These are phyloP conservation scores for Globisporangium solare DNA, from an alignment of 352 stramenopile genomes.

Conservation along the genomic window DNA sequence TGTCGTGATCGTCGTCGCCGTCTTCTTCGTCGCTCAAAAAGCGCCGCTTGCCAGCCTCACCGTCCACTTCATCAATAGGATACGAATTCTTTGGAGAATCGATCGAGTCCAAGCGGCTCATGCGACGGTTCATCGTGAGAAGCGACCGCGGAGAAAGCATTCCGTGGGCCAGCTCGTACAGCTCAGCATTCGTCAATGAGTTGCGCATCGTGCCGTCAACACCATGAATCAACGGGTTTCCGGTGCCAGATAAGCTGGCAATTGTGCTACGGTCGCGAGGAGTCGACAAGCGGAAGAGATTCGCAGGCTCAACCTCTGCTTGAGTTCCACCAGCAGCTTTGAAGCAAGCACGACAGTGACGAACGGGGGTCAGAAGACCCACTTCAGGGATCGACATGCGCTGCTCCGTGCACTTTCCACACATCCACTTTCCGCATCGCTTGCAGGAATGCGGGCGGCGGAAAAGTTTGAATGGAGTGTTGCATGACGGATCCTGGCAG, in stretches of 20 bases:
- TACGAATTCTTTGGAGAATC: constrained; percentile 60
- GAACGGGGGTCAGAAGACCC: constrained; percentile 68
- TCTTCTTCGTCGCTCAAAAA: constrained; percentile 17
- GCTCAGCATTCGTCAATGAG: constrained; percentile 57
- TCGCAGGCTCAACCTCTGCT: constrained; percentile 59
- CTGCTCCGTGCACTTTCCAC: constrained; percentile 74
- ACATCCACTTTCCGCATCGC: constrained; percentile 84
- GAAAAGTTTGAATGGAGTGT: constrained; percentile 78
- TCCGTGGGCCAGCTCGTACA: constrained; percentile 78
- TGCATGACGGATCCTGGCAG: constrained; percentile 66
- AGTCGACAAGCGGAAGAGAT: constrained; percentile 43
- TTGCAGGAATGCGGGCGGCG: constrained; percentile 80
- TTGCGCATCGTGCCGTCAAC: constrained; percentile 20
- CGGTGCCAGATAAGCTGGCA: constrained; percentile 10
- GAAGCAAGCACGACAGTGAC: constrained; percentile 78
- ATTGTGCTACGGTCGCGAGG: neutral
- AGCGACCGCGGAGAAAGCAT: constrained; percentile 70
- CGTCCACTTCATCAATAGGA: constrained; percentile 32
- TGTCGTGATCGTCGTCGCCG: constrained; percentile 11
- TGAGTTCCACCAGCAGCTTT: constrained; percentile 57
- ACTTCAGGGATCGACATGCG: constrained; percentile 80
- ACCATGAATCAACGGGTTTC: constrained; percentile 12
- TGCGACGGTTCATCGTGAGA: constrained; percentile 59
- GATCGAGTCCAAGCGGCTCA: constrained; percentile 63
- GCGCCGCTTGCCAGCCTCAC: constrained; percentile 6